A percentile compares a stretch with the other conserved stretches of the same genome.
phyloP scores from a whole-genome alignment of 23 red algal species.

The Gracilariopsis chorda region DNA sequence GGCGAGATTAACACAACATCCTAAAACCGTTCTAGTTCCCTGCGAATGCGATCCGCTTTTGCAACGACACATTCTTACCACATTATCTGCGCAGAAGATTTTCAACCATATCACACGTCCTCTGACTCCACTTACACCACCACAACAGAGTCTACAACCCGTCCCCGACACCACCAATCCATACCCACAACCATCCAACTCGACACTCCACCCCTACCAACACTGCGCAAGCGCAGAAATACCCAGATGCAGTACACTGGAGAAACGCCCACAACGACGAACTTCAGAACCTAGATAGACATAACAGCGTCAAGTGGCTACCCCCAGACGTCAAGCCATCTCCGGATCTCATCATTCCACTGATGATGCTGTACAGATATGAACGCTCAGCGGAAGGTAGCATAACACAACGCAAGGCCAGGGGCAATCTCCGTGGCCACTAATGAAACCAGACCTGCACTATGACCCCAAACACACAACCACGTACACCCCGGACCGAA shows the following conservation, averaged over 20 bases:
- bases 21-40: neutral
- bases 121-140: no score
- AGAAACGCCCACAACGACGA: neutral
- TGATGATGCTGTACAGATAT: constrained; percentile 33
- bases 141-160: no score
- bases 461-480: neutral
- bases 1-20: neutral
- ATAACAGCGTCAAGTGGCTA: neutral
- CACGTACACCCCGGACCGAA: neutral
- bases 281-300: constrained; percentile 19
- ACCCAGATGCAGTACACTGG: constrained; percentile 24
- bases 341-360: neutral
- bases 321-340: neutral
- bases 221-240: neutral
- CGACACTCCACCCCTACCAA: neutral
- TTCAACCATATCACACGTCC: no score
- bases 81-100: no score
- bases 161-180: neutral
- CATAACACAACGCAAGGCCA: neutral
- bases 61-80: no score
- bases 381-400: neutral
- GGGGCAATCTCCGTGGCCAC: neutral
- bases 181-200: neutral
- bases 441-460: constrained; percentile 24
- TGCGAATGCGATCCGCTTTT: neutral